Conservation (phyloP, 345 rosid genomes). For the Populus alba region DNA sequence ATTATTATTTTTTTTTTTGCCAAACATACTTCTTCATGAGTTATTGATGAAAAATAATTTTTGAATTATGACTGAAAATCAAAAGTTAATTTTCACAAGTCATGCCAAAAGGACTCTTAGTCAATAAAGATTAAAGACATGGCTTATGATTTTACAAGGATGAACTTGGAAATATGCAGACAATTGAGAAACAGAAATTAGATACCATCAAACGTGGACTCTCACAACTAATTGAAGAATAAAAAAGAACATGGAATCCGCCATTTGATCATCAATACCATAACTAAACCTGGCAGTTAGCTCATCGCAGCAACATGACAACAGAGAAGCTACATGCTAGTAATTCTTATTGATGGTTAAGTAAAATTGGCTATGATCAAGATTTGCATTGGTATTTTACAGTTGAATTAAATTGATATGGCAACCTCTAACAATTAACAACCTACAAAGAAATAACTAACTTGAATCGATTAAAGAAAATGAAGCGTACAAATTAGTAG, state of each 20-base stretch:
- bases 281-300: neutral
- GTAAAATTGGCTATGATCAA: too few relatives aligned
- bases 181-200: neutral
- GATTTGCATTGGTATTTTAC: neutral
- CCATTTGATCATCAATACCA: neutral
- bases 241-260: too few relatives aligned
- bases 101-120: neutral
- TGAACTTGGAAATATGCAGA: neutral
- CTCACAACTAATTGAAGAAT: neutral
- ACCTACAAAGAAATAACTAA: neutral
- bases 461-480: neutral
- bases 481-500: constrained; percentile 74
- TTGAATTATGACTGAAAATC: too few relatives aligned
- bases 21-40: too few relatives aligned
- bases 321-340: too few relatives aligned
- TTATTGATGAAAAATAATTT: too few relatives aligned
- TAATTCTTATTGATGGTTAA: too few relatives aligned
- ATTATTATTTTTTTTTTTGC: too few relatives aligned
- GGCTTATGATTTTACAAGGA: neutral
- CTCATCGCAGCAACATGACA: too few relatives aligned
- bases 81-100: too few relatives aligned
- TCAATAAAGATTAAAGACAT: neutral
- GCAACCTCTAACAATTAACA: neutral
- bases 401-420: neutral
- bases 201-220: neutral